phyloP scores from a whole-genome alignment of 345 rosid species.

The Sisymbrium altissimum region DNA sequence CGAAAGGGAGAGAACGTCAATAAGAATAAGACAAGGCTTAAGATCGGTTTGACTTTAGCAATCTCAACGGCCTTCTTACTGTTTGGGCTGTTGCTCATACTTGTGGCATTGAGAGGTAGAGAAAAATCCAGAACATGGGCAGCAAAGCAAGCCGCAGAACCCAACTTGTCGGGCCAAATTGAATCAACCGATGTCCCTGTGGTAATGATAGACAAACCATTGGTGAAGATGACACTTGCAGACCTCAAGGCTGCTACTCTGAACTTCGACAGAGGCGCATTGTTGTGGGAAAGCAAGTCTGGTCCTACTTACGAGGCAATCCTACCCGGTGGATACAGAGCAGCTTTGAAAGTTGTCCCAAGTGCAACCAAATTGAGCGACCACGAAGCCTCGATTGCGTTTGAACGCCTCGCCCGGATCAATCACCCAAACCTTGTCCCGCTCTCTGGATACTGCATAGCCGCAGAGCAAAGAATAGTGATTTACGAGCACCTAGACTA shows the following conservation, averaged over 20 bases:
- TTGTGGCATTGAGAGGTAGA: constrained; percentile 56
- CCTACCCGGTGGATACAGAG: constrained; percentile 78
- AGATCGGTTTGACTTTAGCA: constrained; percentile 69
- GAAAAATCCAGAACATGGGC: constrained; percentile 66
- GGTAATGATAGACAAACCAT: constrained; percentile 82
- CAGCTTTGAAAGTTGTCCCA: constrained; percentile 78
- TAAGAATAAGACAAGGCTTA: constrained; percentile 43
- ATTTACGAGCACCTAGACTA: constrained; percentile 86
- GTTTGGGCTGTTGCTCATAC: constrained; percentile 50
- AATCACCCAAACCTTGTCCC: constrained; percentile 88
- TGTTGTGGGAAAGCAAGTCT: constrained; percentile 81
- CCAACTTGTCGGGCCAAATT: constrained; percentile 57
- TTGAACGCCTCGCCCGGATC: constrained; percentile 77
- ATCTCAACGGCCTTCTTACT: constrained; percentile 65
- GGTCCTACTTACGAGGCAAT: constrained; percentile 69
- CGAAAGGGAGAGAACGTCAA: constrained; percentile 40
- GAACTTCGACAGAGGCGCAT: constrained; percentile 66
- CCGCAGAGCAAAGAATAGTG: constrained; percentile 80
- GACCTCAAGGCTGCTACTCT: constrained; percentile 84
- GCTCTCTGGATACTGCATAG: constrained; percentile 76
- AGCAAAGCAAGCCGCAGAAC: constrained; percentile 65
- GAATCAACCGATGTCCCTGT: constrained; percentile 75
- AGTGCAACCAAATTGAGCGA: constrained; percentile 74
- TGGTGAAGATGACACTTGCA: constrained; percentile 72
- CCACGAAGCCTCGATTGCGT: constrained; percentile 65